Base-by-base conservation (phyloP, 2,329 filamentous ascomycete species). In the Diaporthe destruens region DNA sequence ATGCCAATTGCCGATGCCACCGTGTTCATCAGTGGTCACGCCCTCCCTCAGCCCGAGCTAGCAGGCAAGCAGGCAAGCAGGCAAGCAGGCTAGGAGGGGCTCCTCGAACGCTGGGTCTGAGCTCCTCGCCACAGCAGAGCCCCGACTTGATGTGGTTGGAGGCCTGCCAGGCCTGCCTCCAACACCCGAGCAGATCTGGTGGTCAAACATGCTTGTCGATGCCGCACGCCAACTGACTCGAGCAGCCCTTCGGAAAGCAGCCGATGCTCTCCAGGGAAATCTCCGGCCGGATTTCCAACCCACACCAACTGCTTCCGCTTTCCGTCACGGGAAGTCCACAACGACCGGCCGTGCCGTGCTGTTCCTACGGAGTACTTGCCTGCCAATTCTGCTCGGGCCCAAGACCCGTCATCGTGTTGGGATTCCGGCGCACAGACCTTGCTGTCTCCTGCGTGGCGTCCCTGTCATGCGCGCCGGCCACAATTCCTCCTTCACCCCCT, bases 1-100 rank as follows among this genome's bases (percentile, higher is more conserved):
- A 65, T 51, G 61, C 47, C 61, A 53, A 66, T 53, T 66, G 61
- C 47, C 61, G 61, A 66, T 66, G 61, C 29, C 61, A 66, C 61
- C 47, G 47, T 53, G 18, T 53, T 66, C 39, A 66, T 53, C 39
- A 66, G 20, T 53, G 44, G 47, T 66, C 61, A 66, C 61, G 61
- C 47, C 47, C 61, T 32, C 23, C 47, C 47, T 12, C 61, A 39
- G 61, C 61, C 47, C 61, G 12, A 20, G 32, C 61, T 39, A 66
- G 47, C 14, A 66, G 12, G 7, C n/a, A n/a, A n/a, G n/a, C n/a
- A n/a, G n/a, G n/a, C n/a, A n/a, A n/a, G n/a, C n/a, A n/a, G n/a
- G n/a, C n/a, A n/a, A n/a, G n/a, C n/a, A n/a, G n/a, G n/a, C n/a
- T 39, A 66, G 47, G n/a, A 66, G 12, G 7, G 29, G 14, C 47